These are phyloP conservation scores for Fusarium palustre DNA, from an alignment of 2,329 filamentous ascomycete species.

Conservation along the genomic window DNA sequence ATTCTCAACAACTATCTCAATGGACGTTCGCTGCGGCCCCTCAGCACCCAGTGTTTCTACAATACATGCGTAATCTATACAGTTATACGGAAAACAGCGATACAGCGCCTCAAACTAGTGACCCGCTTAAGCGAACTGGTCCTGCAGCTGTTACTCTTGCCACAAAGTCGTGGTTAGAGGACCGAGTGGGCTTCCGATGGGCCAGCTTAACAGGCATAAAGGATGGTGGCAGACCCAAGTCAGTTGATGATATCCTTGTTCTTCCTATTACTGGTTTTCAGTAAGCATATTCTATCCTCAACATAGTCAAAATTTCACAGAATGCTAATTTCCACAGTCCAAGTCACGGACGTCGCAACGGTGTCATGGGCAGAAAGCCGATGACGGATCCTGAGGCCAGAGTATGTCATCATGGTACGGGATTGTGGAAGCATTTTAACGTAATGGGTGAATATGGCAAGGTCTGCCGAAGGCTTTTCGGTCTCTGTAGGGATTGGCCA, in stretches of 20 bases:
- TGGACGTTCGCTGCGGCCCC: conserved; percentile 4
- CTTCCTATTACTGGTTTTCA: conserved; percentile 7
- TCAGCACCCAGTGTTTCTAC: background rate
- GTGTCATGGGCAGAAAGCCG: background rate
- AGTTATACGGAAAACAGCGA: background rate
- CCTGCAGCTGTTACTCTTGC: conserved; percentile 10
- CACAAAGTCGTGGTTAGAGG: background rate
- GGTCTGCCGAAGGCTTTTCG: conserved; percentile 12
- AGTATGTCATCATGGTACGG: background rate
- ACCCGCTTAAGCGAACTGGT: conserved; percentile 3
- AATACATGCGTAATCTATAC: background rate
- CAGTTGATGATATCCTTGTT: background rate
- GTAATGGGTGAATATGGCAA: background rate
- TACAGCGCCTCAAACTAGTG: background rate
- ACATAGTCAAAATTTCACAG: rapidly evolving
- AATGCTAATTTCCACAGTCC: background rate
- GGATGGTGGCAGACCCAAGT: conserved; percentile 1
- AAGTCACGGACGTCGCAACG: background rate
- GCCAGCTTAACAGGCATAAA: background rate
- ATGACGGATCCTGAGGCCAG: background rate
- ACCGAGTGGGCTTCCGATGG: background rate
- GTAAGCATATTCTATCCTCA: background rate
- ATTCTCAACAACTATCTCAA: conserved; percentile 9
- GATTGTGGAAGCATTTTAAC: conserved; percentile 8
- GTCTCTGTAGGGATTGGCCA: conserved; percentile 6